A percentile compares a stretch with the other conserved stretches of the same genome.
Conservation (phyloP, 2,329 filamentous ascomycete species). For the Cercospora sp. region DNA sequence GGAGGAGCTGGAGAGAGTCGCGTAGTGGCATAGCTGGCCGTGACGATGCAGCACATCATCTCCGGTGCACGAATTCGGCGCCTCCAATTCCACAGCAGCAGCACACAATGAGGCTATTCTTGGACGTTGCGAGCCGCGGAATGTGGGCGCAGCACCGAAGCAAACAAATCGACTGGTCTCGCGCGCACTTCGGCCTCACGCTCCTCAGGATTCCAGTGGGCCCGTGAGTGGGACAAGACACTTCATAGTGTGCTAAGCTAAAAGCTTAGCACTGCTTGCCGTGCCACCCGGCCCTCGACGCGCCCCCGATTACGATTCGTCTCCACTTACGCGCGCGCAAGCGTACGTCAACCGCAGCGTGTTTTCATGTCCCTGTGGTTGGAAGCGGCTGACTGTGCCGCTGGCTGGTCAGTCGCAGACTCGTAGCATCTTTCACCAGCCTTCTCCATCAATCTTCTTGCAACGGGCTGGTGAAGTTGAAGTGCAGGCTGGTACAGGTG, state of each 20-base stretch:
- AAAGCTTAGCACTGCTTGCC: conserved; percentile 15
- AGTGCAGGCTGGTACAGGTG: background rate
- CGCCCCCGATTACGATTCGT: conserved; percentile 17
- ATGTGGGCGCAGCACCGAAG: background rate
- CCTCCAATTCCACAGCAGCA: background rate
- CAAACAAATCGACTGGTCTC: conserved; percentile 4
- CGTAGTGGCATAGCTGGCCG: background rate
- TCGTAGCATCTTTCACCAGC: conserved; percentile 9
- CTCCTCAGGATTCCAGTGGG: background rate
- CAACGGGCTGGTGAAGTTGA: background rate
- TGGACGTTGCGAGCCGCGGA: background rate
- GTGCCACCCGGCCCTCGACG: conserved; percentile 12
- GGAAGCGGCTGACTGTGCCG: background rate
- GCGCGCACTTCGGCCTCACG: conserved; percentile 15
- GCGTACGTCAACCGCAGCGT: conserved; percentile 20
- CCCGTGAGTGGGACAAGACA: conserved; percentile 8
- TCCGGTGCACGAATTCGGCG: background rate
- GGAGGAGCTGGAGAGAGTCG: background rate
- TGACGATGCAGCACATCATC: background rate
- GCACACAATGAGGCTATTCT: background rate
- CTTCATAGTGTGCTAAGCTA: conserved; percentile 16
- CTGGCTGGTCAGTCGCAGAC: background rate
- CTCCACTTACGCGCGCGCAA: conserved; percentile 14
- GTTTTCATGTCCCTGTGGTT: conserved; percentile 4
- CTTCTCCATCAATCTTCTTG: background rate